These are phyloP conservation scores for Pistacia vera DNA, from an alignment of 345 rosid species.

Conservation along the genomic window DNA sequence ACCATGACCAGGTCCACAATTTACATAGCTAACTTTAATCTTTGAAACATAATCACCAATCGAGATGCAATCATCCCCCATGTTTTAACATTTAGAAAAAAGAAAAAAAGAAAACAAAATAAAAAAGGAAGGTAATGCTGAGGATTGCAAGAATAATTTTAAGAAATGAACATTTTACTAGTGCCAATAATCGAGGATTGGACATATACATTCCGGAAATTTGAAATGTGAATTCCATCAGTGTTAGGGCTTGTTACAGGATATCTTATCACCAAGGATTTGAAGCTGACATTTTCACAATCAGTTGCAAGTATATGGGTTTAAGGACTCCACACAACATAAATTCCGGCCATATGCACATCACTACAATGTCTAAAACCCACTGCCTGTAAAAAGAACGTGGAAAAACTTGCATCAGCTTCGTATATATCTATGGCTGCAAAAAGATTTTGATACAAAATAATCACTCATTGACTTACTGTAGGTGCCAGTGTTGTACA, in stretches of 20 bases:
- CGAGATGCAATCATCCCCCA: slow-evolving; percentile 39
- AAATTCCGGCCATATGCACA: not conserved
- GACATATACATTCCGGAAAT: slow-evolving; percentile 12
- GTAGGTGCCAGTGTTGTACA: slow-evolving; percentile 4
- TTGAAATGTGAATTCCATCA: slow-evolving; percentile 43
- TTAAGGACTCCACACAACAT: slow-evolving; percentile 27
- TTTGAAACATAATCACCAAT: slow-evolving; percentile 16
- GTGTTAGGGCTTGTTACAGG: slow-evolving; percentile 48
- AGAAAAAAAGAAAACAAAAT: not conserved
- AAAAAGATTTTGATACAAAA: not conserved
- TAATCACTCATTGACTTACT: not conserved
- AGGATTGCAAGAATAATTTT: not conserved
- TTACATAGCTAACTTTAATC: slow-evolving; percentile 5
- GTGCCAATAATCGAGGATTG: slow-evolving; percentile 16
- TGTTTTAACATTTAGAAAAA: not conserved
- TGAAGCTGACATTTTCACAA: slow-evolving; percentile 16
- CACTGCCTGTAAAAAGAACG: slow-evolving; percentile 8
- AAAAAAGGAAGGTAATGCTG: no score
- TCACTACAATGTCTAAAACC: slow-evolving; percentile 18
- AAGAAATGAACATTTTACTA: slow-evolving; percentile 19
- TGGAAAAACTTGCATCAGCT: not conserved
- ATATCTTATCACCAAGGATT: slow-evolving; percentile 9
- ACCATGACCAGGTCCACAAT: slow-evolving; percentile 42
- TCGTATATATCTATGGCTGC: not conserved
- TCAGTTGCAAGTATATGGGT: slow-evolving; percentile 17